phyloP scores from a whole-genome alignment of 2,329 filamentous ascomycete species.

The Trichoderma hamatum region DNA sequence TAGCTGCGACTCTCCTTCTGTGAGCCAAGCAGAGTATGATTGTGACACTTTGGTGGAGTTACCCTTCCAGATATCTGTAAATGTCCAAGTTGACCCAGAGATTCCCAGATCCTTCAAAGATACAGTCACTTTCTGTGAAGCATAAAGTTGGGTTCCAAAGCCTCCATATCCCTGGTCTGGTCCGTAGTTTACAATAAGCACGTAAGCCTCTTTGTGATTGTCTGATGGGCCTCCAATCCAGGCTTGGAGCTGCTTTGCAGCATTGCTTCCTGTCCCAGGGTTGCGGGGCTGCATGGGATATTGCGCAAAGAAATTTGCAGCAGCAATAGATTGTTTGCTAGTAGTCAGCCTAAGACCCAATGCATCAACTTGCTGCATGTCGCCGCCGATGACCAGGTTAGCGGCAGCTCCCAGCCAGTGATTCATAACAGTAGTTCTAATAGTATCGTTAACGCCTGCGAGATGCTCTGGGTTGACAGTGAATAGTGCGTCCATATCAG shows the following conservation, averaged over 20 bases:
- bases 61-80: neutral
- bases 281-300: constrained; percentile 29
- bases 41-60: neutral
- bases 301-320: constrained; percentile 27
- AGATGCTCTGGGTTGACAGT: constrained; percentile 18
- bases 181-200: constrained; percentile 25
- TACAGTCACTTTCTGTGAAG: constrained; percentile 18
- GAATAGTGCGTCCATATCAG: constrained; percentile 26
- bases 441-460: constrained; percentile 26
- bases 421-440: constrained; percentile 25
- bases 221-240: constrained; percentile 27
- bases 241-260: constrained; percentile 24
- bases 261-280: constrained; percentile 25
- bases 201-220: constrained; percentile 22
- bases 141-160: constrained; percentile 21
- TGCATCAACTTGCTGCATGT: constrained; percentile 23
- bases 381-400: constrained; percentile 22
- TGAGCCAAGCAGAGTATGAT: neutral
- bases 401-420: constrained; percentile 27
- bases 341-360: constrained; percentile 22
- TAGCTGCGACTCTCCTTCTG: neutral
- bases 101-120: neutral
- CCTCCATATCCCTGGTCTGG: constrained; percentile 23
- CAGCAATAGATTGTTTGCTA: constrained; percentile 21
- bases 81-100: neutral